A percentile compares a stretch with the other conserved stretches of the same genome.
Conservation (phyloP, 768 basidiomycete species). For the Sistotremastrum suecicum region DNA sequence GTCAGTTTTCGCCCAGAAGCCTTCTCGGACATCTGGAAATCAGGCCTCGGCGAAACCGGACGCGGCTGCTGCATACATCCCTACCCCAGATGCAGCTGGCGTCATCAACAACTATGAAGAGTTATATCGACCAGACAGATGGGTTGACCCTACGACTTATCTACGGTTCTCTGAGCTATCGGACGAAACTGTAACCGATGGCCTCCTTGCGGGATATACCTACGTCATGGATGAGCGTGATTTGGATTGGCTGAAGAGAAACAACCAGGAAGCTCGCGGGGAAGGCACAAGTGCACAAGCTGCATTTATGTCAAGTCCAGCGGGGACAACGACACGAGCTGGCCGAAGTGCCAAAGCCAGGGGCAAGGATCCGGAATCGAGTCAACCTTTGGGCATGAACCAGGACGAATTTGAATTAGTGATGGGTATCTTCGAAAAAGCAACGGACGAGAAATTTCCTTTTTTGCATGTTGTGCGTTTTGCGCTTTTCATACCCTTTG, state of each 20-base stretch:
- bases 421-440: conserved; percentile 88
- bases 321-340: conserved; percentile 38
- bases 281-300: conserved; percentile 76
- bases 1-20: conserved; percentile 19
- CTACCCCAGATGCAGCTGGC: conserved; percentile 83
- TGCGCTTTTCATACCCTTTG: conserved; percentile 1
- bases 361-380: conserved; percentile 68
- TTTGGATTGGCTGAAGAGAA: conserved; percentile 86
- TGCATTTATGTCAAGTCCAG: conserved; percentile 31
- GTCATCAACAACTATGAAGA: conserved; percentile 64
- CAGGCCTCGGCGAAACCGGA: conserved; percentile 11
- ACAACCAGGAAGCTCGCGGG: conserved; percentile 74
- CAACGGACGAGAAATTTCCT: conserved; percentile 80
- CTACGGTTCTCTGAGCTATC: conserved; percentile 74
- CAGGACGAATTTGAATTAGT: conserved; percentile 93
- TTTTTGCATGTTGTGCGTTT: conserved; percentile 76
- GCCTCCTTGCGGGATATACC: conserved; percentile 60
- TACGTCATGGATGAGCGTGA: conserved; percentile 97
- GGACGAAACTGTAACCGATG: conserved; percentile 54
- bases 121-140: conserved; percentile 54
- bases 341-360: conserved; percentile 64
- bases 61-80: conserved; percentile 61
- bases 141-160: conserved; percentile 67
- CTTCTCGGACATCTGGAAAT: conserved; percentile 19
- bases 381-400: conserved; percentile 49